These are phyloP conservation scores for Borovskyia barvae DNA, from an alignment of 208 protist genomes.

Conservation along the genomic window DNA sequence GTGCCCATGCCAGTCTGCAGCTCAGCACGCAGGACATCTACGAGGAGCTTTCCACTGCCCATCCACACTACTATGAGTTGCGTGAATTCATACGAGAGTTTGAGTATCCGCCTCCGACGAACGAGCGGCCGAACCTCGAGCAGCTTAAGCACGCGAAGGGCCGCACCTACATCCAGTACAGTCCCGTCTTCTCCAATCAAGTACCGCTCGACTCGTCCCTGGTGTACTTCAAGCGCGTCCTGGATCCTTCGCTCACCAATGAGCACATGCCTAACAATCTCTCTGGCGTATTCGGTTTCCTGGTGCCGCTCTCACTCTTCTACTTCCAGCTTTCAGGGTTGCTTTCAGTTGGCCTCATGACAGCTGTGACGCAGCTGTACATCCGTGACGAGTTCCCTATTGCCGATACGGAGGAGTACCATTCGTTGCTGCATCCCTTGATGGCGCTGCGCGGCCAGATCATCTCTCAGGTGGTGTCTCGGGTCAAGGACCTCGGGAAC, in stretches of 20 bases:
- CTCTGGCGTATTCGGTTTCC: conserved; percentile 72
- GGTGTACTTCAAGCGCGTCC: conserved; percentile 76
- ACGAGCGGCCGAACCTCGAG: conserved; percentile 26
- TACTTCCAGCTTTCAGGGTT: conserved; percentile 82
- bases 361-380: conserved; percentile 80
- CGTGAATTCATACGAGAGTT: conserved; percentile 60
- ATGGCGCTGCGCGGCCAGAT: conserved; percentile 72
- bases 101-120: conserved; percentile 24
- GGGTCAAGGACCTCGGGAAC: conserved; percentile 41
- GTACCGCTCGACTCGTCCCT: conserved; percentile 40
- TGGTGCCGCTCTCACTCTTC: conserved; percentile 74
- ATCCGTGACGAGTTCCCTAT: conserved; percentile 79
- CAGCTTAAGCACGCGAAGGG: conserved; percentile 79
- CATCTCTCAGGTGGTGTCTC: conserved; percentile 63
- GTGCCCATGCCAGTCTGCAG: conserved; percentile 49
- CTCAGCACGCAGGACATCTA: conserved; percentile 55
- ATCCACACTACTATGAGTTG: conserved; percentile 45
- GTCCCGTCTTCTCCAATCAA: conserved; percentile 66
- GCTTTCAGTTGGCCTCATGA: conserved; percentile 82
- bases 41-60: conserved; percentile 54
- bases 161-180: conserved; percentile 76
- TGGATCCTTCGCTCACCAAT: conserved; percentile 54
- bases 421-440: conserved; percentile 51
- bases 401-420: conserved; percentile 74
- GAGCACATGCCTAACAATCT: conserved; percentile 68